phyloP scores from a whole-genome alignment of 495 filamentous ascomycete species.

The Penicillium desertorum region DNA sequence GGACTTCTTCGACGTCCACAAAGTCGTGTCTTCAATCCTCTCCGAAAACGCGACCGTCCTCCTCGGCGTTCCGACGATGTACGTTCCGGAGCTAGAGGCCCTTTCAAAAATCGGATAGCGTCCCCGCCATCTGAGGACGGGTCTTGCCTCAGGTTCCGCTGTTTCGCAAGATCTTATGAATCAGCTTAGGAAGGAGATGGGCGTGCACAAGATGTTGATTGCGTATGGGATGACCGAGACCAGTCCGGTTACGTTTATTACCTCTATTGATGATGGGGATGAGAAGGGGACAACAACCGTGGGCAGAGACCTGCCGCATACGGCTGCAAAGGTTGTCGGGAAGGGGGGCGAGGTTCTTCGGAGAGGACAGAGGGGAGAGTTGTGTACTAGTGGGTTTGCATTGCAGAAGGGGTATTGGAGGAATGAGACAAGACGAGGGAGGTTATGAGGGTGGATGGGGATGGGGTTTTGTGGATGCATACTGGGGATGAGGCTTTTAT shows the following conservation, averaged over 20 bases:
- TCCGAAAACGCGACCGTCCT: constrained; percentile 68
- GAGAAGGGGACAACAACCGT: constrained; percentile 40
- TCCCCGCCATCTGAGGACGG: constrained; percentile 20
- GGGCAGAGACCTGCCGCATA: constrained; percentile 70
- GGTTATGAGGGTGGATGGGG: constrained; percentile 50
- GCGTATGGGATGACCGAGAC: constrained; percentile 30
- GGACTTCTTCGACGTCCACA: constrained; percentile 25
- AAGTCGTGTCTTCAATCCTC: constrained; percentile 60
- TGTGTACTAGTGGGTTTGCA: constrained; percentile 71
- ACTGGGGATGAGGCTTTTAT: constrained; percentile 29
- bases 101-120: constrained; percentile 33
- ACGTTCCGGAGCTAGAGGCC: constrained; percentile 71
- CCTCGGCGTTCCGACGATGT: constrained; percentile 90
- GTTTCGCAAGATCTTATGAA: constrained; percentile 22
- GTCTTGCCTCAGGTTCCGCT: constrained; percentile 20
- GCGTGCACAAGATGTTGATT: constrained; percentile 23
- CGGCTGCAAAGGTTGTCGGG: constrained; percentile 69
- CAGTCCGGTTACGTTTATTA: constrained; percentile 22
- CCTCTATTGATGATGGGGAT: constrained; percentile 13
- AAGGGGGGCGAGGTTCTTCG: constrained; percentile 50
- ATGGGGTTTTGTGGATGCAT: constrained; percentile 26
- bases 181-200: constrained; percentile 19
- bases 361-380: constrained; percentile 64
- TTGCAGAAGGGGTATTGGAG: constrained; percentile 84
- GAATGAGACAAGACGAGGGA: constrained; percentile 62